Conservation (phyloP, 371 early-diverging fungal species). For the Mucor sp. region DNA sequence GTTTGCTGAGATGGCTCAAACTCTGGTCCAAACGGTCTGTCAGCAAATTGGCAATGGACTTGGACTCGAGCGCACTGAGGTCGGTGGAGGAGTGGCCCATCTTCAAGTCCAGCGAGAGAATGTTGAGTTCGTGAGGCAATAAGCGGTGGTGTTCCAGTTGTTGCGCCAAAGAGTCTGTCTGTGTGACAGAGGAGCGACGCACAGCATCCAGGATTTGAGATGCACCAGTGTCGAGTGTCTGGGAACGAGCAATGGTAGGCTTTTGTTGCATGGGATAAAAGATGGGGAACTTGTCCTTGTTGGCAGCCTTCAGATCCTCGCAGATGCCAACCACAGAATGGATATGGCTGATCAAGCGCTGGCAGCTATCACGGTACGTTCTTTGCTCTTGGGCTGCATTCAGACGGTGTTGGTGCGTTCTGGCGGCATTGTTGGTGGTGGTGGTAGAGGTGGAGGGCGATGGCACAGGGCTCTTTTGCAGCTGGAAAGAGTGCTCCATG, state of each 20-base stretch:
- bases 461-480: slow-evolving; percentile 6
- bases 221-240: slow-evolving; percentile 29
- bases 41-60: slow-evolving; percentile 72
- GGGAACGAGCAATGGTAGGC: slow-evolving; percentile 37
- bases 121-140: slow-evolving; percentile 51
- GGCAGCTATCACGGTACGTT: slow-evolving; percentile 71
- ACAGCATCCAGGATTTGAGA: slow-evolving; percentile 32
- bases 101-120: slow-evolving; percentile 72
- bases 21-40: slow-evolving; percentile 69
- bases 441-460: slow-evolving; percentile 27
- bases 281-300: slow-evolving; percentile 63
- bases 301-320: slow-evolving; percentile 64
- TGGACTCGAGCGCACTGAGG: slow-evolving; percentile 58
- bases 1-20: slow-evolving; percentile 75
- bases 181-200: slow-evolving; percentile 19
- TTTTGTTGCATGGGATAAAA: slow-evolving; percentile 48
- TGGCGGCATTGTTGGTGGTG: slow-evolving; percentile 25
- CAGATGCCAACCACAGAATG: slow-evolving; percentile 58
- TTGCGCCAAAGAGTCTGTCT: slow-evolving; percentile 15
- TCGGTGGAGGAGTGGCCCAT: slow-evolving; percentile 55
- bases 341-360: slow-evolving; percentile 65
- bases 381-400: slow-evolving; percentile 63
- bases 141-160: slow-evolving; percentile 30
- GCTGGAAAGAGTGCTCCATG: background rate
- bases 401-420: slow-evolving; percentile 46